These are phyloP conservation scores for Malassezia obtusa DNA, from an alignment of 1,284 basidiomycete species.

Conservation along the genomic window DNA sequence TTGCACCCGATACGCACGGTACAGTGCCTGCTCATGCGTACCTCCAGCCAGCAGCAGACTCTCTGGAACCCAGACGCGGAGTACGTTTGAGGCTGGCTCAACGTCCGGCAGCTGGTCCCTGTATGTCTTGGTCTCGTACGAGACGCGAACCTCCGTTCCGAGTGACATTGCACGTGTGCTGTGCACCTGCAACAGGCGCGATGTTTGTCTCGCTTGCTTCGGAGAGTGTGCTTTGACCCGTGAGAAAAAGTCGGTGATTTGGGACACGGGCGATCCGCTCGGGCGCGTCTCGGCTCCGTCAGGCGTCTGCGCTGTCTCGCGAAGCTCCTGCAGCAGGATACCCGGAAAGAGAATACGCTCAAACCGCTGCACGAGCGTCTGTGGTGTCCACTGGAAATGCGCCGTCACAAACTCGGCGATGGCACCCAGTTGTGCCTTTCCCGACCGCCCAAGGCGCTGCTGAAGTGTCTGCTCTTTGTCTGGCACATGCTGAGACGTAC, in stretches of 20 bases:
- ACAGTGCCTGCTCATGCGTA: neutral
- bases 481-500: neutral
- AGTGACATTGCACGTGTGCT: neutral
- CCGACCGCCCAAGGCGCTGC: neutral
- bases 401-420: neutral
- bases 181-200: neutral
- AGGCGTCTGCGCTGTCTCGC: neutral
- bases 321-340: neutral
- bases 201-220: neutral
- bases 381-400: constrained; percentile 1
- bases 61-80: constrained; percentile 6
- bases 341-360: constrained; percentile 1
- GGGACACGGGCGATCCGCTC: neutral
- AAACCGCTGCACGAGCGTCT: neutral
- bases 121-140: neutral
- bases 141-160: constrained; percentile 2
- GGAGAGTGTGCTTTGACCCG: neutral
- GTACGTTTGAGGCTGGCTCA: neutral
- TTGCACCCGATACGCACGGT: neutral
- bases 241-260: neutral
- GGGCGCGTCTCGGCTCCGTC: neutral
- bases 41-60: neutral
- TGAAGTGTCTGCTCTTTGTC: neutral
- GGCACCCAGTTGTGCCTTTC: neutral
- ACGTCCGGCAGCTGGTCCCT: neutral